Conservation (phyloP, 2,329 filamentous ascomycete species). For the Cladophialophora yegresii region DNA sequence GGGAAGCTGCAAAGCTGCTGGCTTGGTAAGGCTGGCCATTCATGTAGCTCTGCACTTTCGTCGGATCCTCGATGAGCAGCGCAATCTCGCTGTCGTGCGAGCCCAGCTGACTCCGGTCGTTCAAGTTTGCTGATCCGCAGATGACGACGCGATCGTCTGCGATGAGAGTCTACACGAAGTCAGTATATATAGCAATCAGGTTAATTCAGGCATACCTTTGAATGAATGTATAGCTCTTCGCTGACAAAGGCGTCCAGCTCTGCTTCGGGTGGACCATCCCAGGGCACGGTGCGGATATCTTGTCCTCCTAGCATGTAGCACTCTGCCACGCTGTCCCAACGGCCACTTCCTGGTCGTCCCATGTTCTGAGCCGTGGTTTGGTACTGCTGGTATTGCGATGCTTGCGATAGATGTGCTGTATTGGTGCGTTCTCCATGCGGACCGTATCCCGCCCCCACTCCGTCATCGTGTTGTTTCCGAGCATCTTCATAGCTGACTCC, state of each 20-base stretch:
- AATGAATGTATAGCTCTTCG: conserved; percentile 64
- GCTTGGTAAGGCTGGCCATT: conserved; percentile 74
- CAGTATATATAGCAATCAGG: conserved; percentile 18
- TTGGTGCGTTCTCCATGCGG: conserved; percentile 42
- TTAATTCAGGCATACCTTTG: conserved; percentile 46
- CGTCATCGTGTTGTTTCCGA: conserved; percentile 47
- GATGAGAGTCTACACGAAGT: conserved; percentile 61
- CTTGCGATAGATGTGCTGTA: conserved; percentile 24
- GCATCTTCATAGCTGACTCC: conserved; percentile 51
- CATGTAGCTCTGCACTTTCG: conserved; percentile 71
- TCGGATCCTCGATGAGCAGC: conserved; percentile 84
- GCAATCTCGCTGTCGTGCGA: conserved; percentile 88
- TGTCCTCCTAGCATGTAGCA: conserved; percentile 82
- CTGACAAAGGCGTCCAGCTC: conserved; percentile 65
- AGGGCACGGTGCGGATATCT: conserved; percentile 66
- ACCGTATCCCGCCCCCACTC: conserved; percentile 52
- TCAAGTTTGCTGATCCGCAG: conserved; percentile 86
- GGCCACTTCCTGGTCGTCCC: conserved; percentile 52
- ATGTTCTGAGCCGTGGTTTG: conserved; percentile 66
- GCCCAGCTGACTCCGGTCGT: conserved; percentile 85
- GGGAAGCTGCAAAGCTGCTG: conserved; percentile 76
- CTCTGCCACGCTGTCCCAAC: conserved; percentile 73
- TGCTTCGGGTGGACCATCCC: conserved; percentile 56
- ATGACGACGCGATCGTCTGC: conserved; percentile 83
- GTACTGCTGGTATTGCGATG: conserved; percentile 63